Percentiles rank a stretch among this genome's conserved stretches.
Evolutionary conservation across 352 stramenopile species (phyloP).

Genomic region (Phytophthora melonis): DNA sequence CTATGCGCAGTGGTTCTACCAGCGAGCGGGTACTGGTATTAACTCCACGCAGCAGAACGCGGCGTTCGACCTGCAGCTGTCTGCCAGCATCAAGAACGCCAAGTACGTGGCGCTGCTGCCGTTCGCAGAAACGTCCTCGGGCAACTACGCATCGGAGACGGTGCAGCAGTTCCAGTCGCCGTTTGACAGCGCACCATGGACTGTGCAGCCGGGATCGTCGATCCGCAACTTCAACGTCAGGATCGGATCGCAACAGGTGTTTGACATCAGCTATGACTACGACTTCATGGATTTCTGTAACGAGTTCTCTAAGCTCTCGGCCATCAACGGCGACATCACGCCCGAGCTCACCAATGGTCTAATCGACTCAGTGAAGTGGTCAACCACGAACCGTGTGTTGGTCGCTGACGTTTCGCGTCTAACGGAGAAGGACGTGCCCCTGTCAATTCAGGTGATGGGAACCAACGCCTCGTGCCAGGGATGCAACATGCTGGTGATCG

Average conservation of each 20-base stretch:
- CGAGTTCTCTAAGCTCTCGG: background rate
- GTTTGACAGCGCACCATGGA: constrained; percentile 7
- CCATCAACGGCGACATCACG: constrained; percentile 5
- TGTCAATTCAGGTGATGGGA: too few relatives aligned
- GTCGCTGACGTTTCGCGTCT: background rate
- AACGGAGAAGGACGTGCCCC: too few relatives aligned
- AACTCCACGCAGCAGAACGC: too few relatives aligned
- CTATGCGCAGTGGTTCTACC: too few relatives aligned
- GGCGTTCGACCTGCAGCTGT: too few relatives aligned
- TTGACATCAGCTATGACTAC: constrained; percentile 1
- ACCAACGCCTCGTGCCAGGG: too few relatives aligned
- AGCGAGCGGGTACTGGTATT: too few relatives aligned
- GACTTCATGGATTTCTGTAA: constrained; percentile 3
- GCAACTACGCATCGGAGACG: background rate
- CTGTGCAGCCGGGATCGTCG: background rate
- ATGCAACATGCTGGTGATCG: background rate
- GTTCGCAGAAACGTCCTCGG: too few relatives aligned
- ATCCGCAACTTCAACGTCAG: constrained; percentile 5
- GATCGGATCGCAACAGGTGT: background rate
- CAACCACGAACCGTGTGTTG: background rate
- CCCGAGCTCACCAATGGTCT: background rate
- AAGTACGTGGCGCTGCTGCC: too few relatives aligned
- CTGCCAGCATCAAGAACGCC: too few relatives aligned
- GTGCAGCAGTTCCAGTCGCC: constrained; percentile 12
- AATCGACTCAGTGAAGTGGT: background rate